Evolutionary conservation across 139 green algal species (phyloP).

Genomic region (Picochlorum sp.): DNA sequence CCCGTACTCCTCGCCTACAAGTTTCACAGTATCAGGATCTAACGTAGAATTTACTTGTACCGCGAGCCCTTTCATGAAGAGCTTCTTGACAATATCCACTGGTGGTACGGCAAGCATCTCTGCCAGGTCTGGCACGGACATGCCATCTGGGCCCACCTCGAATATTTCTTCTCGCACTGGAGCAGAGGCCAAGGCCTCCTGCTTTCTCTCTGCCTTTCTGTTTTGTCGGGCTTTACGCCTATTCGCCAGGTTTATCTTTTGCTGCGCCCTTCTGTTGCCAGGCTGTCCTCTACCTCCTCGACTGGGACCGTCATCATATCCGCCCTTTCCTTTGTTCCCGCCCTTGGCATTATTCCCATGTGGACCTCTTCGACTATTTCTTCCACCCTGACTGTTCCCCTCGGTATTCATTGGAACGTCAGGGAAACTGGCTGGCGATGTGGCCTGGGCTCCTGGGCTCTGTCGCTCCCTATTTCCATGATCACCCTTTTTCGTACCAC

Average conservation of each 20-base stretch:
- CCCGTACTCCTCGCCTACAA: conserved; percentile 14
- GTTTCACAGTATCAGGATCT: conserved; percentile 56
- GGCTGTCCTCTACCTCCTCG: too few species aligned
- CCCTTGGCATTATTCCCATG: too few species aligned
- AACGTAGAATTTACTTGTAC: conserved; percentile 78
- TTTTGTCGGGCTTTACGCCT: conserved; percentile 37
- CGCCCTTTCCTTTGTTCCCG: too few species aligned
- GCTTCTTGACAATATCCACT: conserved; percentile 75
- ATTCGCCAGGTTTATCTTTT: conserved; percentile 17
- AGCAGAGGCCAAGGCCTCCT: conserved; percentile 27
- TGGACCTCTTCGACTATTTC: too few species aligned
- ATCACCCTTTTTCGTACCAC: background rate
- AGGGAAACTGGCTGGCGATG: too few species aligned
- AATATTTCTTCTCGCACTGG: conserved; percentile 81
- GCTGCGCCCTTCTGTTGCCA: too few species aligned
- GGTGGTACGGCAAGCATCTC: conserved; percentile 61
- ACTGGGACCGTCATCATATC: too few species aligned
- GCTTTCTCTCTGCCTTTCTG: conserved; percentile 38
- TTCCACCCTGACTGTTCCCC: too few species aligned
- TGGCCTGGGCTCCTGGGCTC: too few species aligned
- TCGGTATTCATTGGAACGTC: too few species aligned
- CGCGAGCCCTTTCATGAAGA: conserved; percentile 97
- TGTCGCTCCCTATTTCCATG: too few species aligned
- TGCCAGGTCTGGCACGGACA: conserved; percentile 78
- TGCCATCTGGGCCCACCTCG: conserved; percentile 80